phyloP scores from a whole-genome alignment of 2,329 filamentous ascomycete species.

The Stagonosporopsis vannaccii region DNA sequence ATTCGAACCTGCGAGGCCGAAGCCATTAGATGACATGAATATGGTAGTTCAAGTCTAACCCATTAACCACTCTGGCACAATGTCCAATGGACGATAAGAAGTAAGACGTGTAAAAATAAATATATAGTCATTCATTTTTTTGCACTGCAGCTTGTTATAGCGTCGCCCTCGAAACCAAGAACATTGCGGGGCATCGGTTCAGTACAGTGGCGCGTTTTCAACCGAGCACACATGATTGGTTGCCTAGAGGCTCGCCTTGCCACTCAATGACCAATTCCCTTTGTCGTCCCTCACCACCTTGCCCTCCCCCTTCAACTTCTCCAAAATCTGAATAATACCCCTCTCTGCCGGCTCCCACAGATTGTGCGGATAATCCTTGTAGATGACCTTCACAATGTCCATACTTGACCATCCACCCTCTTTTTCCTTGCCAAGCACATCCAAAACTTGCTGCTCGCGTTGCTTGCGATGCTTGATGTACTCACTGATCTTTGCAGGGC shows the following conservation, averaged over 20 bases:
- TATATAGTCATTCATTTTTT: not conserved
- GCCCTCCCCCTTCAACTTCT: constrained; percentile 79
- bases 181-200: not conserved
- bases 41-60: constrained; percentile 51
- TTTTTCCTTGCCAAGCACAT: constrained; percentile 44
- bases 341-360: constrained; percentile 78
- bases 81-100: constrained; percentile 26
- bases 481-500: constrained; percentile 74
- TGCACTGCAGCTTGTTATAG: not conserved
- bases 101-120: too few species aligned
- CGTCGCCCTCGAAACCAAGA: too few species aligned
- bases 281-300: constrained; percentile 59
- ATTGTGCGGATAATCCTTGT: constrained; percentile 76
- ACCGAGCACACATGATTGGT: constrained; percentile 18
- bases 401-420: constrained; percentile 69
- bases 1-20: constrained; percentile 52
- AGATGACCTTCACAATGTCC: constrained; percentile 89
- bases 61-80: constrained; percentile 53
- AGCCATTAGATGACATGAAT: constrained; percentile 52
- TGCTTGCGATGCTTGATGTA: constrained; percentile 84
- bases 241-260: constrained; percentile 42
- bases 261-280: constrained; percentile 46
- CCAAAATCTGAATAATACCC: constrained; percentile 79
- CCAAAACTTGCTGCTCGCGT: constrained; percentile 66
- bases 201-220: not conserved